phyloP scores from a whole-genome alignment of 2,329 filamentous ascomycete genomes.

The Septoria petroselini region DNA sequence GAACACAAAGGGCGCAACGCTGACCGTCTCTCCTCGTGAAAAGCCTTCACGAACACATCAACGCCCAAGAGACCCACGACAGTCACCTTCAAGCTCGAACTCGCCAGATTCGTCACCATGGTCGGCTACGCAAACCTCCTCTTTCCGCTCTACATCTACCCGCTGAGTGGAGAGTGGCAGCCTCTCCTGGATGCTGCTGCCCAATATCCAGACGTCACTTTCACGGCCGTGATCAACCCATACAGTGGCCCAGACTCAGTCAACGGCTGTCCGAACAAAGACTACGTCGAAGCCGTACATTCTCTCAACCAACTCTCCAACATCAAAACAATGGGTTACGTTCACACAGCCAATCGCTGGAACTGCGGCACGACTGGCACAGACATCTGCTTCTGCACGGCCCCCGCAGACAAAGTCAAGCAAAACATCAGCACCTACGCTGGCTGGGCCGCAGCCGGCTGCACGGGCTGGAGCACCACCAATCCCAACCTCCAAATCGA shows the following conservation, averaged over 20 bases:
- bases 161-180: conserved; percentile 26
- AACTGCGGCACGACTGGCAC: conserved; percentile 20
- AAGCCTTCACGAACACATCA: too few relatives aligned
- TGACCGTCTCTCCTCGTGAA: too few relatives aligned
- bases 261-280: conserved; percentile 22
- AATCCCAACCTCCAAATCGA: conserved; percentile 8
- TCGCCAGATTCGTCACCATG: conserved; percentile 5
- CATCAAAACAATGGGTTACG: conserved; percentile 33
- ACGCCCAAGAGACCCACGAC: too few relatives aligned
- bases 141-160: conserved; percentile 37
- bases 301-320: conserved; percentile 30
- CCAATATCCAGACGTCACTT: conserved; percentile 30
- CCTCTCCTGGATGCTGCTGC: conserved; percentile 28
- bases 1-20: too few relatives aligned
- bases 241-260: conserved; percentile 28
- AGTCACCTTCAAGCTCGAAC: too few relatives aligned
- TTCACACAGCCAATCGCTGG: conserved; percentile 30
- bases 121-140: conserved; percentile 24
- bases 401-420: neutral
- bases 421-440: conserved; percentile 12
- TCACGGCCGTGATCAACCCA: conserved; percentile 35
- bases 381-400: conserved; percentile 8
- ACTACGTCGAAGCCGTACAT: conserved; percentile 29
- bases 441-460: conserved; percentile 6
- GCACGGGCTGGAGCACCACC: neutral